Evolutionary conservation across 2,329 filamentous ascomycete genomes (phyloP).

Genomic region (Fragosphaeria purpurea): DNA sequence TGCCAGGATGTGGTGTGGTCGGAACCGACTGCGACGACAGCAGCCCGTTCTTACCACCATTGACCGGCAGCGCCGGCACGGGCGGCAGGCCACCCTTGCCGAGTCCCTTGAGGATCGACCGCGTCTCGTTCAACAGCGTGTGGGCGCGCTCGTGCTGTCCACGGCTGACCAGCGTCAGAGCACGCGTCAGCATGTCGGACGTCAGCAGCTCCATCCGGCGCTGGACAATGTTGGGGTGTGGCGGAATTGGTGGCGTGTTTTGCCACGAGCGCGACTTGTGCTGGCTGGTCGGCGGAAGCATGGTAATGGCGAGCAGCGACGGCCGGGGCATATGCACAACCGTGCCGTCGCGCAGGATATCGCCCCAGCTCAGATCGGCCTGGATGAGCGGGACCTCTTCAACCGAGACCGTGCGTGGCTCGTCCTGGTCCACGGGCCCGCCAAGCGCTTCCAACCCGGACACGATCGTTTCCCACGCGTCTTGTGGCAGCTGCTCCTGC

Average conservation of each 20-base stretch:
- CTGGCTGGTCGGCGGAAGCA: conserved; percentile 62
- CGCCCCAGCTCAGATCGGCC: conserved; percentile 86
- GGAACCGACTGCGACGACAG: conserved; percentile 32
- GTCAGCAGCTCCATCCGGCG: conserved; percentile 95
- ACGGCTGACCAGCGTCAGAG: conserved; percentile 79
- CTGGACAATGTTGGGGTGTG: conserved; percentile 90
- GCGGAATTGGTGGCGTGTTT: conserved; percentile 72
- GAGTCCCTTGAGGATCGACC: conserved; percentile 89
- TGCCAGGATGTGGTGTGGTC: conserved; percentile 37
- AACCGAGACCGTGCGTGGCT: conserved; percentile 71
- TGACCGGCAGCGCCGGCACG: conserved; percentile 53
- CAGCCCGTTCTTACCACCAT: conserved; percentile 23
- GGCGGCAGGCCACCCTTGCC: conserved; percentile 91
- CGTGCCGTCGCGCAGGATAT: conserved; percentile 82
- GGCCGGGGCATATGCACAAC: conserved; percentile 79
- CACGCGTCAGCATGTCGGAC: conserved; percentile 93
- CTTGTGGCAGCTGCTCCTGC: conserved; percentile 79
- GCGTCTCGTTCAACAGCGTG: conserved; percentile 83
- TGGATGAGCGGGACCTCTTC: conserved; percentile 94
- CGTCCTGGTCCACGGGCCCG: conserved; percentile 76
- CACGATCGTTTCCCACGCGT: conserved; percentile 95
- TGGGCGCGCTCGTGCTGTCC: conserved; percentile 91
- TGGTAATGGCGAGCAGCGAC: conserved; percentile 87
- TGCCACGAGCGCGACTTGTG: conserved; percentile 57
- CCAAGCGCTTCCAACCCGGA: conserved; percentile 90